phyloP scores from a whole-genome alignment of 495 filamentous ascomycete species.

The Daldinia concentrica region DNA sequence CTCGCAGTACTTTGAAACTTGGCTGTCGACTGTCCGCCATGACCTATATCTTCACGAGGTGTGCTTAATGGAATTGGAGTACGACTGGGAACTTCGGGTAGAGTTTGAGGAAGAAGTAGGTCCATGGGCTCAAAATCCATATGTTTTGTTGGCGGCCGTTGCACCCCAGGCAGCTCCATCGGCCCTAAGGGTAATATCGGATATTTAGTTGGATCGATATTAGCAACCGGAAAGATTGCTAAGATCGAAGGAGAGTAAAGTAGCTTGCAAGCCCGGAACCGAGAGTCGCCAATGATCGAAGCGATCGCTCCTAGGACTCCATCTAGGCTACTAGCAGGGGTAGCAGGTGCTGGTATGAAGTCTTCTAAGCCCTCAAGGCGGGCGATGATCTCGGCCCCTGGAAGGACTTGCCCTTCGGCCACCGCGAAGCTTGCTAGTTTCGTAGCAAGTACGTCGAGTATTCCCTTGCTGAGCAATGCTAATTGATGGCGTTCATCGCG shows the following conservation, averaged over 20 bases:
- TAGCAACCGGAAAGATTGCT: slow-evolving; percentile 68
- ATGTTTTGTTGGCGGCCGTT: slow-evolving; percentile 34
- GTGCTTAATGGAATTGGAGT: slow-evolving; percentile 68
- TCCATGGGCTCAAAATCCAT: slow-evolving; percentile 39
- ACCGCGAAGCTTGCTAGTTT: slow-evolving; percentile 79
- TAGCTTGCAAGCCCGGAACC: slow-evolving; percentile 78
- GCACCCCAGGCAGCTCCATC: slow-evolving; percentile 36
- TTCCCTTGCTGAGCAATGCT: slow-evolving; percentile 70
- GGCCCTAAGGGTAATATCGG: slow-evolving; percentile 12
- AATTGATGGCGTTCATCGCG: slow-evolving; percentile 73
- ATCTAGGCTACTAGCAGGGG: slow-evolving; percentile 66
- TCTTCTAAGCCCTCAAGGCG: slow-evolving; percentile 54
- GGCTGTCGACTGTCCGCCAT: slow-evolving; percentile 40
- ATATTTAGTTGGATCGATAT: slow-evolving; percentile 40
- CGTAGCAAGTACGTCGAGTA: slow-evolving; percentile 82
- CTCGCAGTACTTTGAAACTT: slow-evolving; percentile 43
- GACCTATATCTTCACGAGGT: slow-evolving; percentile 49
- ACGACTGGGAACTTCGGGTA: slow-evolving; percentile 23
- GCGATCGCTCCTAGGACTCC: slow-evolving; percentile 82
- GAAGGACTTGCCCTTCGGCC: slow-evolving; percentile 70
- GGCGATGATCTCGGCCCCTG: slow-evolving; percentile 60
- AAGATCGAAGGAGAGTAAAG: slow-evolving; percentile 79
- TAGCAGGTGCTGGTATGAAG: slow-evolving; percentile 65
- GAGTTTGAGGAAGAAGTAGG: slow-evolving; percentile 35
- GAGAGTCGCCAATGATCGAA: slow-evolving; percentile 80